A percentile compares a stretch with the other conserved stretches of the same genome.
Evolutionary conservation across 208 protist species (phyloP).

Genomic region (Naegleria lovaniensis): DNA sequence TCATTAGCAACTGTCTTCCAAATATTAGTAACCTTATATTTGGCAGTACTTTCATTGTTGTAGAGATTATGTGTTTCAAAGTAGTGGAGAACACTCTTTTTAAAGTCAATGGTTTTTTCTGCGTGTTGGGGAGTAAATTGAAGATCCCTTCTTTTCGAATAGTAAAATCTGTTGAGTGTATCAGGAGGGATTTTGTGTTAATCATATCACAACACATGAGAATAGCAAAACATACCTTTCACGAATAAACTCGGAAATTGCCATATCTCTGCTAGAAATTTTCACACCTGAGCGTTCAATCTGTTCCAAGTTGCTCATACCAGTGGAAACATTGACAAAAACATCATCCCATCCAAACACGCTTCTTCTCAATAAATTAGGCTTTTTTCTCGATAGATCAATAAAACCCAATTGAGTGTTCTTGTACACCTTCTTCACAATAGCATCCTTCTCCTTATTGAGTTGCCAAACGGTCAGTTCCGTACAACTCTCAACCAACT

Average conservation of each 20-base stretch:
- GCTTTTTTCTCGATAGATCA: neutral
- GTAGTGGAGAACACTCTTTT: neutral
- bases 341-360: slow-evolving; percentile 20
- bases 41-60: neutral
- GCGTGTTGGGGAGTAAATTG: neutral
- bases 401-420: neutral
- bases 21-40: neutral
- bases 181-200: neutral
- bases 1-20: neutral
- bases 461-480: neutral
- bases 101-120: neutral
- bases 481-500: neutral
- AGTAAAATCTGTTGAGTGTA: neutral
- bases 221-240: neutral
- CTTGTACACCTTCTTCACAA: neutral
- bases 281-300: neutral
- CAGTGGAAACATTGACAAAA: neutral
- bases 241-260: slow-evolving; percentile 1
- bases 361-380: neutral
- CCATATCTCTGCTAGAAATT: slow-evolving; percentile 1
- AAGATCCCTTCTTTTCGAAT: neutral
- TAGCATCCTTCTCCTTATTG: neutral
- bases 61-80: neutral
- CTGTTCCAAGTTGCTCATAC: neutral
- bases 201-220: neutral